Conservation (phyloP, 2,329 filamentous ascomycete species). For the Xylaria sp. region DNA sequence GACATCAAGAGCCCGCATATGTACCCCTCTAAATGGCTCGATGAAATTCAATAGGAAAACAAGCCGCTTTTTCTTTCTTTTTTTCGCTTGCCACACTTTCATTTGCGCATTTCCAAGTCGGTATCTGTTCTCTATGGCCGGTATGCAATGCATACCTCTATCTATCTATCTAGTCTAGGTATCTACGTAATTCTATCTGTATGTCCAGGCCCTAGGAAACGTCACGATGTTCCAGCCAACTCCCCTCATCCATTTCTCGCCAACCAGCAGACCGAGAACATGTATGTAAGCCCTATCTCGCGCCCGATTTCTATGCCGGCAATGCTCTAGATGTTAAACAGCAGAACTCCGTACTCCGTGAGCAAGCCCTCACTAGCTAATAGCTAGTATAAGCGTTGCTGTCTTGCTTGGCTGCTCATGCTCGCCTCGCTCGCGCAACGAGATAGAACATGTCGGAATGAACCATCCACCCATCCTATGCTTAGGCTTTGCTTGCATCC, state of each 20-base stretch:
- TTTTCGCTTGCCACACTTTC: neutral
- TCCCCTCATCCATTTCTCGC: neutral
- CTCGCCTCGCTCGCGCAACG: slow-evolving; percentile 2
- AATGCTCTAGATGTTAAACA: slow-evolving; percentile 23
- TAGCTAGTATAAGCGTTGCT: neutral
- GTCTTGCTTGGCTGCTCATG: neutral
- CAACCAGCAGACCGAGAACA: neutral
- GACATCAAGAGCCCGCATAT: neutral
- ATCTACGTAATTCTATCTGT: neutral
- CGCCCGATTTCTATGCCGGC: neutral
- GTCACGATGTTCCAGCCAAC: slow-evolving; percentile 16
- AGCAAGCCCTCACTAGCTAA: slow-evolving; percentile 7
- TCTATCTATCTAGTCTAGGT: neutral
- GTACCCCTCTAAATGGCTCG: neutral
- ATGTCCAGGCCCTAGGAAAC: slow-evolving; percentile 15
- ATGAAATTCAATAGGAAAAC: neutral
- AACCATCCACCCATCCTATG: neutral
- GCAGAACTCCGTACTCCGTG: slow-evolving; percentile 24
- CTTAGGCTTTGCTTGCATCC: neutral
- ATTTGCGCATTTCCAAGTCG: neutral
- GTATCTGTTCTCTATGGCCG: slow-evolving; percentile 1
- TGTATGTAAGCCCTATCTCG: neutral
- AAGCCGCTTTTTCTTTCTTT: neutral
- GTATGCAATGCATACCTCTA: slow-evolving; percentile 12
- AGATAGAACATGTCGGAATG: slow-evolving; percentile 14